Base-by-base conservation (phyloP, 2,329 filamentous ascomycete genomes). In the Fusarium verticillioides region DNA sequence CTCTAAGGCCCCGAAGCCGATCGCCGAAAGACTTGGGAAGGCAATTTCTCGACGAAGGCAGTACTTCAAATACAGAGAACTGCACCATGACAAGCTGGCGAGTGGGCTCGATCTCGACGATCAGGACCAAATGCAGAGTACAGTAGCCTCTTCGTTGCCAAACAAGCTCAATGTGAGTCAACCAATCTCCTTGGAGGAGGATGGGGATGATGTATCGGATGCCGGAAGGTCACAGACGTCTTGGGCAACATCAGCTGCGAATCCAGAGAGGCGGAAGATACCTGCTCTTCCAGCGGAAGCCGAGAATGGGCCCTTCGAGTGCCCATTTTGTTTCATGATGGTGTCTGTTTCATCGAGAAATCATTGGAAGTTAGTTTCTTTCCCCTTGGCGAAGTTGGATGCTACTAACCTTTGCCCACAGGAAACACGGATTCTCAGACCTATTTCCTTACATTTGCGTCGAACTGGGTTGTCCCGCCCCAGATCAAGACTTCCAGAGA, bases 1-100 rank as follows among this genome's bases (percentile, higher is more conserved):
- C 1, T 4, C 7, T 0, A 10, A 37, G 0, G 40, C 47, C 0
- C 30, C 54, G 1, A 15, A 5, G 0, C 6, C 23, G 0, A 21
- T 74, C 0, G 43, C 50, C 0, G 34, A 66, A 0, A 58, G 72
- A 1, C 16, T 74, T 0, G 72, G 72, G 0, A 63, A 57, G 9
- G 68, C 68, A 0, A 69, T 63, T 0, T 58, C 44, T 2, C 43
- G 60, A 6, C 10, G 67, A 7, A 52, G 72, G 0, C 54, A 74
- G 7, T 74, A 63, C 5, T 72, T 74, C 2, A 72, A 66, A 6
- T 69, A 74, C 1, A n/a, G 71, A 21, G n/a, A 64, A 12, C 18
- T 16, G 8, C 57, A 71, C 0, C 67, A 61, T 8, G 5, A n/a
- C 0, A 64, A 61, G 8, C 3, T 71, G 6, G 9, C 52, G 0